Conservation (phyloP, 2,329 filamentous ascomycete genomes). For the Bimuria novae-zelandiae region DNA sequence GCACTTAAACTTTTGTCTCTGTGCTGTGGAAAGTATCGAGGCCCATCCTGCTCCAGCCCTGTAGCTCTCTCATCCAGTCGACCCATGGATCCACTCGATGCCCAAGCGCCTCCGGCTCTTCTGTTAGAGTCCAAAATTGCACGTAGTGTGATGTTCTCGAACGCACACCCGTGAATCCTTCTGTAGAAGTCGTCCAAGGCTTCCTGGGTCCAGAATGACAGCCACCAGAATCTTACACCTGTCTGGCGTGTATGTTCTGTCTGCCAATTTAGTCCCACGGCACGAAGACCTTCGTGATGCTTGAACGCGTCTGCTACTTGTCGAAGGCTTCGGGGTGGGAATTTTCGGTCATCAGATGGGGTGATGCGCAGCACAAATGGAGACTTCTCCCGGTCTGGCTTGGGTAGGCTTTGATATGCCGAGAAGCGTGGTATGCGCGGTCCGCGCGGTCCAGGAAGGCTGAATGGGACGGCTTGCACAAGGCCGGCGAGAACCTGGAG, state of each 20-base stretch:
- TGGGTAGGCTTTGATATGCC: not conserved
- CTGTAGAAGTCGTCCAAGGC: not conserved
- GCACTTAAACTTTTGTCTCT: too few relatives aligned
- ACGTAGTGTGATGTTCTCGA: not conserved
- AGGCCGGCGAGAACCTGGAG: slow-evolving; percentile 2
- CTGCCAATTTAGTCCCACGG: slow-evolving; percentile 5
- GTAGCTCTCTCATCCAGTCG: too few relatives aligned
- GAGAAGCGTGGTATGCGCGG: not conserved
- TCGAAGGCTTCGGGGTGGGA: not conserved
- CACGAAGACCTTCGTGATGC: not conserved
- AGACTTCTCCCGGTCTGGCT: not conserved
- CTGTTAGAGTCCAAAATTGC: not conserved
- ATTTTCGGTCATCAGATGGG: not conserved
- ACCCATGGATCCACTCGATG: too few relatives aligned
- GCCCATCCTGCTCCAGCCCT: too few relatives aligned
- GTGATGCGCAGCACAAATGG: not conserved
- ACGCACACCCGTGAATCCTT: not conserved
- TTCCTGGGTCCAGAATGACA: not conserved
- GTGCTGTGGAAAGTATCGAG: too few relatives aligned
- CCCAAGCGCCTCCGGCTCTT: not conserved
- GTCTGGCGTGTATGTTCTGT: not conserved
- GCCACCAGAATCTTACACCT: slow-evolving; percentile 5
- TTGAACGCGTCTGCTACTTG: not conserved
- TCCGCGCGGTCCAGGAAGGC: not conserved
- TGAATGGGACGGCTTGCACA: not conserved